Evolutionary conservation across 1,284 basidiomycete species (phyloP).

Genomic region (Moesziomyces sp.): DNA sequence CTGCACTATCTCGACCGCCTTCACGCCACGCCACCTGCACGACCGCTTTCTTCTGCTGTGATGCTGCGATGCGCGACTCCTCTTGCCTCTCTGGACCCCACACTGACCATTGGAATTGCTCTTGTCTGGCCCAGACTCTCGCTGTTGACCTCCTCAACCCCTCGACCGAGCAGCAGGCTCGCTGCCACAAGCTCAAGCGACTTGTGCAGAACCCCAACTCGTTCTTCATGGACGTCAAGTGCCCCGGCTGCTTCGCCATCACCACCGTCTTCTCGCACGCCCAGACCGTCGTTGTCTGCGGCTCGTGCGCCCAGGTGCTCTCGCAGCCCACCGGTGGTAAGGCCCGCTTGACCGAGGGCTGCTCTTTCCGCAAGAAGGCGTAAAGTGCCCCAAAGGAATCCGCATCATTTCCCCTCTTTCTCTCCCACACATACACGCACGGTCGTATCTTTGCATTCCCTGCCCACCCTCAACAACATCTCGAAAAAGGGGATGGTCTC

Average conservation of each 20-base stretch:
- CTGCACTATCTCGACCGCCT: too few relatives aligned
- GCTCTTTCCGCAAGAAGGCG: conserved; percentile 65
- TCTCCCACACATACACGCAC: conserved; percentile 6
- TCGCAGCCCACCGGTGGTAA: conserved; percentile 99
- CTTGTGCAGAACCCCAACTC: conserved; percentile 83
- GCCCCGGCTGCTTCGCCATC: conserved; percentile 94
- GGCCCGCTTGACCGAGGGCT: conserved; percentile 92
- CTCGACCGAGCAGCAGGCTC: conserved; percentile 79
- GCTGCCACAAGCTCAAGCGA: conserved; percentile 94
- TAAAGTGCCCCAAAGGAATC: conserved; percentile 24
- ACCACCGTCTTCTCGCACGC: conserved; percentile 96
- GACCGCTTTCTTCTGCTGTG: neutral
- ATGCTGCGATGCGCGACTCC: conserved; percentile 8
- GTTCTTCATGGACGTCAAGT: conserved; percentile 99
- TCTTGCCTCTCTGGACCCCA: neutral
- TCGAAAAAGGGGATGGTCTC: conserved; percentile 15
- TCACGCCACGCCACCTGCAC: too few relatives aligned
- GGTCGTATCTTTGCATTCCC: conserved; percentile 12
- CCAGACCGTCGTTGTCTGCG: conserved; percentile 91
- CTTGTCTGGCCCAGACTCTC: conserved; percentile 78
- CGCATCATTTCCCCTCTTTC: neutral
- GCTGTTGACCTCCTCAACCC: conserved; percentile 98
- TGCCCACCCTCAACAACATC: neutral
- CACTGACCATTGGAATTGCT: conserved; percentile 7
- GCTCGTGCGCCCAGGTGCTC: conserved; percentile 91